phyloP scores from a whole-genome alignment of 257 asterid genomes.

The Nicotiana sylvestris region DNA sequence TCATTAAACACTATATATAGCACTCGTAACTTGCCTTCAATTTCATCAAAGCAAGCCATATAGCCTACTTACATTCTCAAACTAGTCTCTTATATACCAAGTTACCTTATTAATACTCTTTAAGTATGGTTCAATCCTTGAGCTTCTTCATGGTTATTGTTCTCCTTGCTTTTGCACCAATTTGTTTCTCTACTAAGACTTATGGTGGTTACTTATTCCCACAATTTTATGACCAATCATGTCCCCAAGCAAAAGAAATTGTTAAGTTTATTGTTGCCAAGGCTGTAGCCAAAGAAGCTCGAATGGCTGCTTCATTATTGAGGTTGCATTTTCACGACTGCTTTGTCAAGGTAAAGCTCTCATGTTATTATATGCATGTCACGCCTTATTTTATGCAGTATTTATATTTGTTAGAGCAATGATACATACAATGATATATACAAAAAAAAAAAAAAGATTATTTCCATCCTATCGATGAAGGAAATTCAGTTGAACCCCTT shows the following conservation, averaged over 20 bases:
- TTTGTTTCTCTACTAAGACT: constrained; percentile 39
- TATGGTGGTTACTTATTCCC: constrained; percentile 65
- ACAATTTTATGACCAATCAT: constrained; percentile 68
- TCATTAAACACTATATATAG: constrained; percentile 29
- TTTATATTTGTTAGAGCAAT: neutral
- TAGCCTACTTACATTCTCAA: neutral
- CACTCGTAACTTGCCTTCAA: constrained; percentile 16
- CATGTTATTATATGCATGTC: neutral
- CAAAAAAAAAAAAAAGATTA: neutral
- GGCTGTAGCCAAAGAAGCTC: constrained; percentile 71
- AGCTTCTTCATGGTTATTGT: constrained; percentile 32
- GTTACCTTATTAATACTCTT: neutral
- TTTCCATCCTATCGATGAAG: neutral
- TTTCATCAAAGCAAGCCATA: constrained; percentile 24
- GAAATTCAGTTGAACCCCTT: neutral
- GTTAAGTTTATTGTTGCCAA: constrained; percentile 62
- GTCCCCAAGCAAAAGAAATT: constrained; percentile 61
- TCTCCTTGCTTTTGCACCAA: constrained; percentile 51
- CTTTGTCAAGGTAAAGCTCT: constrained; percentile 66
- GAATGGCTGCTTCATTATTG: constrained; percentile 90
- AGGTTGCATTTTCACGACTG: constrained; percentile 94
- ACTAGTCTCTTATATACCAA: neutral
- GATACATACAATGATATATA: neutral
- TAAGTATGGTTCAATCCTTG: constrained; percentile 35
- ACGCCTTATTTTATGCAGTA: neutral